Conservation (phyloP, 208 protist genomes). For the Leishmania turanica region DNA sequence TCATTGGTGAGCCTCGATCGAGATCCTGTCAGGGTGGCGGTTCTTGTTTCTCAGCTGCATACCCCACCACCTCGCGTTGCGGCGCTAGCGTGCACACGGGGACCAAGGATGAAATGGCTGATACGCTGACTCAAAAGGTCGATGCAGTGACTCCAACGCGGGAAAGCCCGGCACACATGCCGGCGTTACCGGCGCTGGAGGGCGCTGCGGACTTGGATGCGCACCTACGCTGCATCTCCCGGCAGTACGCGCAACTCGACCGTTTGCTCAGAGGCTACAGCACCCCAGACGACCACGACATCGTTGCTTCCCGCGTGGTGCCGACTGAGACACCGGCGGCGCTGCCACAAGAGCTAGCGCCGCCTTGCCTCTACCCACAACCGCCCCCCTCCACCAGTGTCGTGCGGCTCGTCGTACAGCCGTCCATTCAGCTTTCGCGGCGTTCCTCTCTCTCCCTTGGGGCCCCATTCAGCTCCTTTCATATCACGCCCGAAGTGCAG, state of each 20-base stretch:
- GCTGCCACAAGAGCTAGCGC: neutral
- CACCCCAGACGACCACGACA: neutral
- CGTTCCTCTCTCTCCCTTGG: neutral
- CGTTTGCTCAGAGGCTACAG: constrained; percentile 12
- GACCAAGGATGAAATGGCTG: too few species aligned
- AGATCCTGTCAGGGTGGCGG: neutral
- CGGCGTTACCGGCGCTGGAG: neutral
- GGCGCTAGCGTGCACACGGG: neutral
- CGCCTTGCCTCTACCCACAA: neutral
- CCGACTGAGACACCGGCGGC: neutral
- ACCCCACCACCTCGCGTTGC: too few species aligned
- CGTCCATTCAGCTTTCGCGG: neutral
- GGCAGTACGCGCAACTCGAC: constrained; percentile 6
- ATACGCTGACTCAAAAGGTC: neutral
- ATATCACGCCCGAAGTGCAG: neutral
- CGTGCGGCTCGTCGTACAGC: neutral
- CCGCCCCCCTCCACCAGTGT: neutral
- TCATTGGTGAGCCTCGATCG: neutral
- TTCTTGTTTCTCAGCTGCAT: neutral
- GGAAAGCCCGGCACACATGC: too few species aligned
- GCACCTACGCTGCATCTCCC: neutral
- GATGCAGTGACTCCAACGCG: neutral
- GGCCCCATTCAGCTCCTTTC: too few species aligned
- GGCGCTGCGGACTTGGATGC: neutral
- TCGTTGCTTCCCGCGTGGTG: neutral